Evolutionary conservation across 129 eudicot genomes (phyloP), one percentile per base, ranked within the genome.

Genomic region (Gnaphalium uliginosum): DNA sequence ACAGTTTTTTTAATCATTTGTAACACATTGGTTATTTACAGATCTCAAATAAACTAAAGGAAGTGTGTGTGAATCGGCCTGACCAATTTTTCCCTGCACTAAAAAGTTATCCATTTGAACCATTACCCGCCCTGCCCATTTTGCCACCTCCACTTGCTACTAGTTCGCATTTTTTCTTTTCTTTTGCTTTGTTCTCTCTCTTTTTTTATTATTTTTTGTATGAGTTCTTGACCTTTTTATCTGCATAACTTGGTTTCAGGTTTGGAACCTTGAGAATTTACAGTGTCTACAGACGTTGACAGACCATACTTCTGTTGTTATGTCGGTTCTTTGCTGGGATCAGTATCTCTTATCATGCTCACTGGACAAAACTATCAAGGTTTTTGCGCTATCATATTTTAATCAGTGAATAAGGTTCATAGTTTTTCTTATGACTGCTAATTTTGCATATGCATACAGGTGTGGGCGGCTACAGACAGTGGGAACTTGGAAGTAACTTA

Each of bases 251-350:
- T 72, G 56, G 32, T 66, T 86, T 73, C 77, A 94, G 98, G 96
- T 94, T 2, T 94, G 98, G 98, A 94, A 86, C 78, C 98, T 94
- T 68, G 98, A 94, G 76, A 90, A 88, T 62, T 84, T 94, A 82
- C 96, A 85, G 86, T 94, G 98, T 50, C 23, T 90, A 30, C 98
- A 94, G 81, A 94, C 93, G 11, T 80, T 94, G 77, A 68, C 93
- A 5, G 93, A 85, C 24, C 98, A 94, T 77, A 85, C 80, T 8
- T 84, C 87, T 72, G 98, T 94, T 69, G 98, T 94, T 50, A 94
- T 90, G 97, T 94, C 98, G 22, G 91, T 94, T 87, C 88, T 94
- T 65, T 94, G 97, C 74, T 94, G 98, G 98, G 97, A 94, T 76
- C 97, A 94, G 82, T 94, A 88, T 84, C 96, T 94, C 59, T 66